Percentiles rank a stretch among this genome's conserved stretches.
Evolutionary conservation across 768 basidiomycete species (phyloP).

Genomic region (Candolleomyces eurysporus): DNA sequence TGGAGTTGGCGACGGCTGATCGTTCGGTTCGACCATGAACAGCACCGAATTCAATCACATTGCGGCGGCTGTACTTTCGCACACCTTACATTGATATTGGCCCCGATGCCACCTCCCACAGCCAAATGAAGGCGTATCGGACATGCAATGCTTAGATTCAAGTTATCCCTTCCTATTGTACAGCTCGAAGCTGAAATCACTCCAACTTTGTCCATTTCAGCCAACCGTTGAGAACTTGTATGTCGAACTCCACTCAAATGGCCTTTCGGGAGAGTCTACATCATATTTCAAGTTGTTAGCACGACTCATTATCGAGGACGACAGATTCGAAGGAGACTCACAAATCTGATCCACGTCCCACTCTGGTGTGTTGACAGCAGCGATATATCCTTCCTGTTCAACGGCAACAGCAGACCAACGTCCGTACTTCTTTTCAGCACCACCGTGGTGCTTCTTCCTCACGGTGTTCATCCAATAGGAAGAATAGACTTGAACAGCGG

Average conservation of each 20-base stretch:
- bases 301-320: not conserved
- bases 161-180: too few species aligned
- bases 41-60: too few species aligned
- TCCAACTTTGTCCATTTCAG: too few species aligned
- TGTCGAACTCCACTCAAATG: slow-evolving; percentile 45
- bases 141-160: too few species aligned
- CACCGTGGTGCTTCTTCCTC: slow-evolving; percentile 49
- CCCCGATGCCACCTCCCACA: too few species aligned
- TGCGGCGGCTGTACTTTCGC: too few species aligned
- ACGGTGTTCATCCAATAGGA: slow-evolving; percentile 43
- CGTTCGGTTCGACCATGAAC: too few species aligned
- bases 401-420: slow-evolving; percentile 46
- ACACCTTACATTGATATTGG: too few species aligned
- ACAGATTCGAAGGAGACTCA: slow-evolving; percentile 24
- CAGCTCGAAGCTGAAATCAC: too few species aligned
- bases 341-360: slow-evolving; percentile 54
- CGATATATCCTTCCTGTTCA: slow-evolving; percentile 53
- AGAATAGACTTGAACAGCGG: slow-evolving; percentile 50
- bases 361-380: slow-evolving; percentile 55
- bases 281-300: not conserved
- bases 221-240: slow-evolving; percentile 42
- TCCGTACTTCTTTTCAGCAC: slow-evolving; percentile 39
- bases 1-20: too few species aligned
- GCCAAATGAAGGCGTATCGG: too few species aligned
- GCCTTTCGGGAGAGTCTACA: slow-evolving; percentile 39